These are phyloP conservation scores for Echinochloa phyllopogon DNA, from an alignment of 176 grass and related monocot species.

Conservation along the genomic window DNA sequence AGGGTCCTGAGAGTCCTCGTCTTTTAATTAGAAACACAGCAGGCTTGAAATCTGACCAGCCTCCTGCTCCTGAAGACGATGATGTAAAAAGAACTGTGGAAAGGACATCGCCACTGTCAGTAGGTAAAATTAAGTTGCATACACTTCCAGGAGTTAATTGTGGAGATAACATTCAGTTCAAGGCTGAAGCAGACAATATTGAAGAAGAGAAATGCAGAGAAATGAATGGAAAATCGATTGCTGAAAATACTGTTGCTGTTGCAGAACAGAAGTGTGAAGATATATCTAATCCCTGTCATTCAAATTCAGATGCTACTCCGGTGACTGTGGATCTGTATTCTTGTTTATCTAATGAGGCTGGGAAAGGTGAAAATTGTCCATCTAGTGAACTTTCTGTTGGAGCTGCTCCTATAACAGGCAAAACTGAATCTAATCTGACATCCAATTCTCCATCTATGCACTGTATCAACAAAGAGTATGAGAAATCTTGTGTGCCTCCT, in stretches of 20 bases:
- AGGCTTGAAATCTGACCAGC: constrained; percentile 29
- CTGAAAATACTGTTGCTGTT: constrained; percentile 20
- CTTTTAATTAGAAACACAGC: constrained; percentile 25
- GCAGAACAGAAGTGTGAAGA: constrained; percentile 44
- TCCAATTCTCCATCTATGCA: constrained; percentile 3
- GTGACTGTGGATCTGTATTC: constrained; percentile 39
- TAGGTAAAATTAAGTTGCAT: constrained; percentile 41
- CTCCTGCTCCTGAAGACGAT: constrained; percentile 39
- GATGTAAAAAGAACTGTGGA: constrained; percentile 25
- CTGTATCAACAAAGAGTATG: constrained; percentile 17
- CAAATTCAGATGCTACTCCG: constrained; percentile 38
- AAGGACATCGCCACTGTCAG: constrained; percentile 21
- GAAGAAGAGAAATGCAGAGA: constrained; percentile 47
- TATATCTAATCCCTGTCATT: constrained; percentile 39
- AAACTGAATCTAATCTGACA: constrained; percentile 27
- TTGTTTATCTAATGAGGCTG: constrained; percentile 41
- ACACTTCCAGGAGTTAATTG: constrained; percentile 21
- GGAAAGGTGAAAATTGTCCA: constrained; percentile 32
- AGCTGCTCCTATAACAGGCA: constrained; percentile 23
- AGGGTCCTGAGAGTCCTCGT: constrained; percentile 29
- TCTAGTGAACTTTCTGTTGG: constrained; percentile 39
- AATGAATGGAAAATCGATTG: constrained; percentile 31
- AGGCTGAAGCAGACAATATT: constrained; percentile 37
- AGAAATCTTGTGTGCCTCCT: constrained; percentile 5
- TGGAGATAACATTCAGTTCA: constrained; percentile 36